Evolutionary conservation across 371 early-diverging fungal genomes (phyloP).

Genomic region (Mortierella sp.): DNA sequence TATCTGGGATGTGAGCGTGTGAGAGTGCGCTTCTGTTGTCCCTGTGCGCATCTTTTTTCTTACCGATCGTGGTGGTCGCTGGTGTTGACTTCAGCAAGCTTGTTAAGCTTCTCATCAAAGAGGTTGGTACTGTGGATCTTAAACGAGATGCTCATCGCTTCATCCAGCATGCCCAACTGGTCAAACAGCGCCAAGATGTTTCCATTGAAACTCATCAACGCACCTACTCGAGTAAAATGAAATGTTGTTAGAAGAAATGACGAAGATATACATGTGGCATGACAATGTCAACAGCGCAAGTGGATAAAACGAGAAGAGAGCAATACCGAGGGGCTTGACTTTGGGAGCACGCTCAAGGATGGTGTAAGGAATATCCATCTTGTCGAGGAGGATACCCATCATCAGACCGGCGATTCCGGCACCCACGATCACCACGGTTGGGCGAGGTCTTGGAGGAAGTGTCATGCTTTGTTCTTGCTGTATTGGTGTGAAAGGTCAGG

Average conservation of each 20-base stretch:
- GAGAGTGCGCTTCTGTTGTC: not conserved
- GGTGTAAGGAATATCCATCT: slow-evolving; percentile 13
- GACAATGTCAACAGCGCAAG: too few relatives aligned
- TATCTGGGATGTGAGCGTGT: not conserved
- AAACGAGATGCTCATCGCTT: slow-evolving; percentile 7
- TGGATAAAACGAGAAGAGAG: too few relatives aligned
- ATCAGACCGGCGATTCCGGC: slow-evolving; percentile 34
- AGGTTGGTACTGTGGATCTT: slow-evolving; percentile 7
- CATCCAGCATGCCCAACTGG: slow-evolving; percentile 11
- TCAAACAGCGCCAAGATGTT: slow-evolving; percentile 17
- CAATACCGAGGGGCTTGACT: slow-evolving; percentile 27
- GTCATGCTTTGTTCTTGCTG: not conserved
- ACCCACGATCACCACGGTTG: slow-evolving; percentile 19
- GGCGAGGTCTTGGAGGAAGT: slow-evolving; percentile 1
- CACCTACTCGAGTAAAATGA: not conserved
- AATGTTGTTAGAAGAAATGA: not conserved
- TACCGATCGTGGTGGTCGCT: slow-evolving; percentile 12
- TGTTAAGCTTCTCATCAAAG: slow-evolving; percentile 2
- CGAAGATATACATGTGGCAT: not conserved
- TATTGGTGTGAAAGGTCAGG: not conserved
- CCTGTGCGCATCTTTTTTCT: not conserved
- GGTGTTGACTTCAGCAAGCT: not conserved
- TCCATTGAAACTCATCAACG: slow-evolving; percentile 8
- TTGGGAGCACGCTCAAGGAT: slow-evolving; percentile 24
- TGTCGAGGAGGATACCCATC: slow-evolving; percentile 25